Evolutionary conservation across 805 yeast genomes (phyloP).

Genomic region (Candida palmyrensis): DNA sequence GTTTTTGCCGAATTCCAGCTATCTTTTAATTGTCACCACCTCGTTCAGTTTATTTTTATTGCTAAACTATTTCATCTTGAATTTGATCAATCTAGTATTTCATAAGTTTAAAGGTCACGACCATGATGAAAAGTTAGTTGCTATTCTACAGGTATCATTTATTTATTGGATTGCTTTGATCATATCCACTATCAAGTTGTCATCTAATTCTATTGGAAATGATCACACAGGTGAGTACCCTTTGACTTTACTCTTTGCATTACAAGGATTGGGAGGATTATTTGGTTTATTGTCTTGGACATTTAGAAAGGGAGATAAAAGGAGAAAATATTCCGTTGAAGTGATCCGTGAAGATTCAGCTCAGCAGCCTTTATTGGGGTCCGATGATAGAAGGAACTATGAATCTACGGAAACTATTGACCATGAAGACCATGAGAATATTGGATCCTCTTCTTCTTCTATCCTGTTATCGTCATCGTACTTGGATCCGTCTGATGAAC

Average conservation of each 20-base stretch:
- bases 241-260: constrained; percentile 39
- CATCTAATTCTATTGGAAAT: constrained; percentile 34
- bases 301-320: constrained; percentile 14
- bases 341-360: constrained; percentile 11
- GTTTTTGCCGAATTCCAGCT: constrained; percentile 37
- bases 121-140: constrained; percentile 41
- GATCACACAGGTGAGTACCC: constrained; percentile 53
- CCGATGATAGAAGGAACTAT: constrained; percentile 8
- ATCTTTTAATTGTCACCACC: constrained; percentile 27
- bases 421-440: constrained; percentile 7
- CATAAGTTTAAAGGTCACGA: constrained; percentile 26
- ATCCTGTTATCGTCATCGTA: constrained; percentile 6
- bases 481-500: constrained; percentile 9
- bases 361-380: constrained; percentile 29
- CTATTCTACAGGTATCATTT: constrained; percentile 46
- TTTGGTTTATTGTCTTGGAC: constrained; percentile 51
- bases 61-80: constrained; percentile 52
- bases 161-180: constrained; percentile 55
- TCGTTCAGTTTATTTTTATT: constrained; percentile 47
- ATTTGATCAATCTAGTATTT: constrained; percentile 32
- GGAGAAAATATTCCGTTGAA: constrained; percentile 4
- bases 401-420: constrained; percentile 7
- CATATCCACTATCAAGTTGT: constrained; percentile 40
- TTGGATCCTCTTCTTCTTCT: constrained; percentile 19
- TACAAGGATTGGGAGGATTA: constrained; percentile 43